A percentile compares a stretch with the other conserved stretches of the same genome.
Conservation (phyloP, 306 rosid species). For the Vigna unguiculata region DNA sequence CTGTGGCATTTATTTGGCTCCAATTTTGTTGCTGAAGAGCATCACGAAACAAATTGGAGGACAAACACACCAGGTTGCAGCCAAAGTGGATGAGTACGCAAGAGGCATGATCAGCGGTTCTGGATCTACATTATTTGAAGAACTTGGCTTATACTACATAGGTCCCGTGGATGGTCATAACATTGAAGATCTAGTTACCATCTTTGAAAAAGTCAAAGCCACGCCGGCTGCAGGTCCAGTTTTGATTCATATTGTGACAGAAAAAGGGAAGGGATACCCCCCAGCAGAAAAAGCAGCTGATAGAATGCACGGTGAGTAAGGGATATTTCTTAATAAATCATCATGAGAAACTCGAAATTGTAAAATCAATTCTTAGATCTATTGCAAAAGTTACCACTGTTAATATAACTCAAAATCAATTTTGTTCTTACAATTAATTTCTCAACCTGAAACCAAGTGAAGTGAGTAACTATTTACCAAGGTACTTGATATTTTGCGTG, state of each 20-base stretch:
- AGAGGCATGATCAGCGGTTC: constrained; percentile 73
- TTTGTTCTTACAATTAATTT: background rate
- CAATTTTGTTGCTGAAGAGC: constrained; percentile 46
- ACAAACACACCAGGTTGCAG: constrained; percentile 72
- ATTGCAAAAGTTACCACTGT: background rate
- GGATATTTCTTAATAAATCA: background rate
- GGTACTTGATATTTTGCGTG: background rate
- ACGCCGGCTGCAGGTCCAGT: constrained; percentile 85
- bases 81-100: constrained; percentile 79
- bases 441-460: background rate
- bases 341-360: background rate
- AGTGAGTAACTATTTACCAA: background rate
- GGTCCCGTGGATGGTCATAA: constrained; percentile 63
- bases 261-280: constrained; percentile 93
- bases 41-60: constrained; percentile 76
- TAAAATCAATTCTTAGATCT: background rate
- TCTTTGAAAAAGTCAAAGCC: constrained; percentile 54
- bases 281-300: constrained; percentile 90
- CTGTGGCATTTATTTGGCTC: constrained; percentile 26
- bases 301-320: constrained; percentile 85
- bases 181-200: background rate
- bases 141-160: constrained; percentile 79
- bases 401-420: background rate
- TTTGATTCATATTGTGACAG: constrained; percentile 84
- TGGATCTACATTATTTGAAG: constrained; percentile 75